phyloP scores from a whole-genome alignment of 257 asterid genomes.

The Solanum ossicruentum region DNA sequence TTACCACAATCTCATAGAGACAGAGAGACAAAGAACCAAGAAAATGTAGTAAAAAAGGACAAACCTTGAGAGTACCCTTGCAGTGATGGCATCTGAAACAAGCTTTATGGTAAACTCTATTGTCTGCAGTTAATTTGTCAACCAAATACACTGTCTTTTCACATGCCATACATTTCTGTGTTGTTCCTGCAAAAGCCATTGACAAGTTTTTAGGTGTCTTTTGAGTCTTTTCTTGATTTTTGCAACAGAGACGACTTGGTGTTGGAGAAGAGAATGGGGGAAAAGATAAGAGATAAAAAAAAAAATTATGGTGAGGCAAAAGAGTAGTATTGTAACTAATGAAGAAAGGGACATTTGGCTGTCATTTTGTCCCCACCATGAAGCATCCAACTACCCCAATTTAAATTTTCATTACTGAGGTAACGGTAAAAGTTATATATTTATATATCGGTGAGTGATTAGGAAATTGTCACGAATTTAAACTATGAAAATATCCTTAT shows the following conservation, averaged over 20 bases:
- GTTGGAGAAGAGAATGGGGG: not conserved
- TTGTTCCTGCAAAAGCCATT: conserved; percentile 99
- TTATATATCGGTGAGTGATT: not conserved
- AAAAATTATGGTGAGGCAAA: not conserved
- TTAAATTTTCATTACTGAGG: not conserved
- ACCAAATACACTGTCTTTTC: conserved; percentile 85
- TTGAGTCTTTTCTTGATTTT: not conserved
- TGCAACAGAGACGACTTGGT: not conserved
- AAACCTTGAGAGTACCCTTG: conserved; percentile 87
- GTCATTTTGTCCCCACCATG: conserved; percentile 29
- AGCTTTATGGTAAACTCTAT: conserved; percentile 81
- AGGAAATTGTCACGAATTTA: not conserved
- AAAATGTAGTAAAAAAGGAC: not conserved
- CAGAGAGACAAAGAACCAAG: not conserved
- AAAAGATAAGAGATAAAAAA: not conserved
- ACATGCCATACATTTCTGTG: conserved; percentile 95
- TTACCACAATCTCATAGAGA: too few relatives aligned
- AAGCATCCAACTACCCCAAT: conserved; percentile 21
- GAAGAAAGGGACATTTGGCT: conserved; percentile 16
- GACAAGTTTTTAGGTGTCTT: not conserved
- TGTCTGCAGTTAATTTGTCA: conserved; percentile 78
- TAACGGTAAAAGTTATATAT: not conserved
- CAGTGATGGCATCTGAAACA: conserved; percentile 97
- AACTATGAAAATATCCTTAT: not conserved
- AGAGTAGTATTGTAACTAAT: conserved; percentile 4